These are phyloP conservation scores for Gentiana dahurica DNA, from an alignment of 257 asterid species.

Conservation along the genomic window DNA sequence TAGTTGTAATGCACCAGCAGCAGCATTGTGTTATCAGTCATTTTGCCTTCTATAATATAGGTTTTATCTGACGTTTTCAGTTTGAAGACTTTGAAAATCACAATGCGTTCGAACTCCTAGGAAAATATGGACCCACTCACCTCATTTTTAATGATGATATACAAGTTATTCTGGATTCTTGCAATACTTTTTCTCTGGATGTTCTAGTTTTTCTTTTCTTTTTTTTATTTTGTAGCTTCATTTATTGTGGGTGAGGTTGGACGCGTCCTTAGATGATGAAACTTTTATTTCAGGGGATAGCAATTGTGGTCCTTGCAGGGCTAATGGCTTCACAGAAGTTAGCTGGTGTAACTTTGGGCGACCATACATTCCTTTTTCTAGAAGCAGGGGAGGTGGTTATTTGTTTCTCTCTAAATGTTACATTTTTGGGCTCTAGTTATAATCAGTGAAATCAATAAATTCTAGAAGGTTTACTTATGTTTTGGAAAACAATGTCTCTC, in stretches of 20 bases:
- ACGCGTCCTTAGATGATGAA: slow-evolving; percentile 5
- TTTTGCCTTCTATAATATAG: no score
- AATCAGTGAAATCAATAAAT: no score
- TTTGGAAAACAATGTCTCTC: no score
- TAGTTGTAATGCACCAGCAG: no score
- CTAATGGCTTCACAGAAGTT: slow-evolving; percentile 66
- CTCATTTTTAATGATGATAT: slow-evolving; percentile 94
- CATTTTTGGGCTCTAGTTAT: no score
- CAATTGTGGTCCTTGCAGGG: slow-evolving; percentile 93
- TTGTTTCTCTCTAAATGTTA: slow-evolving; percentile 5
- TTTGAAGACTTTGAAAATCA: no score
- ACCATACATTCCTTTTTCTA: slow-evolving; percentile 80
- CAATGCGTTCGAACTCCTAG: slow-evolving; percentile 92
- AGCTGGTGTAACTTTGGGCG: slow-evolving; percentile 78
- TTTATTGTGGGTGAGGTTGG: not conserved
- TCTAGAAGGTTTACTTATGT: slow-evolving; percentile 5
- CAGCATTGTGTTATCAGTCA: no score
- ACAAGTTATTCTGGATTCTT: slow-evolving; percentile 34
- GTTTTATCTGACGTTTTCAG: no score
- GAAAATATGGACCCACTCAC: slow-evolving; percentile 77
- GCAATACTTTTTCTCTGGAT: not conserved
- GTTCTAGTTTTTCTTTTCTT: not conserved
- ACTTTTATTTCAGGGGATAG: slow-evolving; percentile 53
- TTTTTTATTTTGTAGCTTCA: not conserved
- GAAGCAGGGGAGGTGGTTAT: slow-evolving; percentile 90